These are phyloP conservation scores for Epichloe typhina DNA, from an alignment of 2,329 filamentous ascomycete genomes.

Conservation along the genomic window DNA sequence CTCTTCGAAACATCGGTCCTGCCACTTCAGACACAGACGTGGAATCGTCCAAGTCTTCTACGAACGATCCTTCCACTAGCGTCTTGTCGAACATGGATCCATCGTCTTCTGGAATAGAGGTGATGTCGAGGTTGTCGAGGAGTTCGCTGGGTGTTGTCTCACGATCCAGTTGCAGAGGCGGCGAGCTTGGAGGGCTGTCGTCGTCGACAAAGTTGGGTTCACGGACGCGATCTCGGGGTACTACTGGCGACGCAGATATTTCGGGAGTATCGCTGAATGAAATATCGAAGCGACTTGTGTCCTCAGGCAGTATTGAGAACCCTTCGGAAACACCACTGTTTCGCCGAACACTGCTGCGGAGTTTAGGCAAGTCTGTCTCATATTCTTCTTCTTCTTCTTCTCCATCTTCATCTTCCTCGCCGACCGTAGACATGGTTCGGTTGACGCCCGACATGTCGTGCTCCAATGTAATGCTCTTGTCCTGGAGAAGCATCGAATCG, in stretches of 20 bases:
- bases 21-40: conserved; percentile 19
- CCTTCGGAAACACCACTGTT: conserved; percentile 21
- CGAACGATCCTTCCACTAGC: conserved; percentile 29
- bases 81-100: conserved; percentile 24
- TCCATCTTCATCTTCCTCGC: conserved; percentile 8
- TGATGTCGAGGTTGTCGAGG: conserved; percentile 32
- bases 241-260: conserved; percentile 28
- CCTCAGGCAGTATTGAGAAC: conserved; percentile 26
- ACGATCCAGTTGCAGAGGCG: conserved; percentile 18
- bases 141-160: conserved; percentile 25
- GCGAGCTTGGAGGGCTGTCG: conserved; percentile 36
- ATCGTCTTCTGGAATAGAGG: conserved; percentile 27
- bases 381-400: conserved; percentile 12
- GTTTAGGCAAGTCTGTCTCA: conserved; percentile 23
- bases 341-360: conserved; percentile 17
- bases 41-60: conserved; percentile 34
- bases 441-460: conserved; percentile 8
- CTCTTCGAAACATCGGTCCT: conserved; percentile 13
- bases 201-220: conserved; percentile 23
- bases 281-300: conserved; percentile 24
- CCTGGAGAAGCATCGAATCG: neutral
- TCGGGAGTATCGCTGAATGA: conserved; percentile 31
- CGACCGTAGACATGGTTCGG: conserved; percentile 9
- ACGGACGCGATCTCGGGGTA: conserved; percentile 17
- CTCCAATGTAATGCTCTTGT: neutral